Evolutionary conservation across 2,329 filamentous ascomycete genomes (phyloP), one percentile per base, ranked within the genome.

Genomic region (Fonsecaea erecta): DNA sequence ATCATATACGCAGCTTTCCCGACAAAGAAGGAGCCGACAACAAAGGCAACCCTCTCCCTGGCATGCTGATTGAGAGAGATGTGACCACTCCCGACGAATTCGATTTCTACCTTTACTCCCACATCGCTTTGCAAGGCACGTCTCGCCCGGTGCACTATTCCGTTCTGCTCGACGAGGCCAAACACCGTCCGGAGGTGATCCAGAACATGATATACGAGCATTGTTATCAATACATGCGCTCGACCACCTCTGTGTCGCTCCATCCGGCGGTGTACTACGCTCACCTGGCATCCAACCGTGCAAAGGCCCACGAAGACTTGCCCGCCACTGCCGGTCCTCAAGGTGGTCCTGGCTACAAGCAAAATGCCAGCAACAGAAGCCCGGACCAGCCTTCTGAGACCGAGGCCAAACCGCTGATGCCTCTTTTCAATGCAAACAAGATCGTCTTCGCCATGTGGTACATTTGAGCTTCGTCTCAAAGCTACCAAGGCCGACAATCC

Each of bases 181-280:
- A 84, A 1, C 84, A 91, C 72, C 76, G 83, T 0, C 83, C 89
- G 0, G 87, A 91, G 48, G 84, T 89, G 1, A 82, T 99, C 0
- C 91, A 97, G 73, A 88, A 89, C 62, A 90, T 98, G 85, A 90
- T 98, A 24, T 98, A 98, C 73, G 90, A 97, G 71, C 93, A 97
- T 68, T 96, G 90, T 52, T 99, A 97, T 77, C 92, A 96, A 62
- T 99, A 97, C 74, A 89, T 90, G 62, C 88, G 95, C 16, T 95
- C 93, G 0, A 98, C 93, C 0, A 98, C 94, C 0, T 92, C 95
- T 0, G 93, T 99, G 0, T 97, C 93, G 0, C 78, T 95, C 0
- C 91, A 77, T 70, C 95, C 95, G 0, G 93, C 95, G 0, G 90
- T 98, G 0, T 99, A 99, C 83, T 99, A 99, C 72, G 93, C 96